Percentiles rank a stretch among this genome's conserved stretches.
These are phyloP conservation scores for Geotrichum candidum DNA, from an alignment of 1,139 yeast genomes.

Conservation along the genomic window DNA sequence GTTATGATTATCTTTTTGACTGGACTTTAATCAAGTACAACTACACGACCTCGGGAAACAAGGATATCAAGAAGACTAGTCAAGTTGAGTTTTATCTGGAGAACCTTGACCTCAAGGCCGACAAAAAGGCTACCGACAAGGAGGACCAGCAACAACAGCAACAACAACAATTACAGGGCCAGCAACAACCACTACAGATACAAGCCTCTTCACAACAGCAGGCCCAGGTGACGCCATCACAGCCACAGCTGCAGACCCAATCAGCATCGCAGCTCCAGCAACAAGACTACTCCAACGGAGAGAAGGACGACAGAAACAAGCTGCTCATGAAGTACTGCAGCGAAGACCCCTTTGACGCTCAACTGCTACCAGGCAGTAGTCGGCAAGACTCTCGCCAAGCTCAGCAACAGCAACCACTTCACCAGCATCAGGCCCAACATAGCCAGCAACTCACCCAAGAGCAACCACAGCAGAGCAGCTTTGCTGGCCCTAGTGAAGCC, in stretches of 20 bases:
- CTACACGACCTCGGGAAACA: constrained; percentile 15
- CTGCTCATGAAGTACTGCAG: neutral
- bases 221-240: neutral
- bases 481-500: neutral
- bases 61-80: constrained; percentile 1
- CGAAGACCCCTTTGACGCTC: neutral
- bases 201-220: neutral
- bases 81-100: constrained; percentile 1
- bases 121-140: constrained; percentile 1
- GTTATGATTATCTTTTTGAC: constrained; percentile 91
- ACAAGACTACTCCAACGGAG: neutral
- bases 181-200: neutral
- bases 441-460: neutral
- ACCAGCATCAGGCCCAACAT: neutral
- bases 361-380: neutral
- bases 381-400: neutral
- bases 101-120: neutral
- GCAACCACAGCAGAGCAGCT: neutral
- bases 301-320: neutral
- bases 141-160: neutral
- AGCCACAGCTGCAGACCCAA: neutral
- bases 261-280: neutral
- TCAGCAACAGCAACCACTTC: neutral
- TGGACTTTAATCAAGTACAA: constrained; percentile 91
- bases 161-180: neutral